Evolutionary conservation across 192 early-diverging fungal species (phyloP), one percentile per base, ranked within the genome.

Genomic region (Podila clonocystis): DNA sequence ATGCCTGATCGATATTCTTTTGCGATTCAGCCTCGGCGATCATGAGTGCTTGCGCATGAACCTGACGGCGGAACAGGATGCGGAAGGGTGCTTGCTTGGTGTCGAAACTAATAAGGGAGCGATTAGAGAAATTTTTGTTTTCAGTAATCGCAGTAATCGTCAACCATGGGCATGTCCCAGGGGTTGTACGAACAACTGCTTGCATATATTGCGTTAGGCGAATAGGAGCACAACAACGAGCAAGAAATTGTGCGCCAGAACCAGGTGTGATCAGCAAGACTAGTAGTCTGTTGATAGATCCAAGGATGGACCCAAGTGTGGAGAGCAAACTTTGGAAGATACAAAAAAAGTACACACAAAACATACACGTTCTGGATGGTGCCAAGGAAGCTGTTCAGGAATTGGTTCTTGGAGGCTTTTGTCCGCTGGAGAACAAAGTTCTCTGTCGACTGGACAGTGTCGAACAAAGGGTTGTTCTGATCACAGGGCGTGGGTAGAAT

Each of bases 361-460:
- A 82, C 86, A 73, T 90, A 94, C 90, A 98, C 96, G 83, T 97
- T 98, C 66, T 98, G 97, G 65, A 99, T 93, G 22, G 96, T 97
- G 11, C 93, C 93, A 64, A 96, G 85, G 24, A 99, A 85, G 63
- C 88, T 91, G 62, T 88, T 85, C 63, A 93, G 69, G 65, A 95
- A 82, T 50, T 86, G 82, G 49, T 83, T 91, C 45, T 85, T 83
- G n/a, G 89, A 83, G 22, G 87, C 80, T 55, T 86, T 87, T 41
- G 90, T 91, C 68, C 89, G 89, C 78, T 95, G 94, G 33, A 94
- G 85, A 26, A 91, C 85, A 84, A 94, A 92, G 79, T 88, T 75
- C 22, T 89, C 87, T 20, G 88, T 88, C 36, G 85, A 67, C 63
- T 85, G 83, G n/a, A 93, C 75, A 29, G 91, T 89, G 52, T 87